Percentiles rank a stretch among this genome's conserved stretches.
These are phyloP conservation scores for Aspergillus nomiae DNA, from an alignment of 2,329 filamentous ascomycete species.

Conservation along the genomic window DNA sequence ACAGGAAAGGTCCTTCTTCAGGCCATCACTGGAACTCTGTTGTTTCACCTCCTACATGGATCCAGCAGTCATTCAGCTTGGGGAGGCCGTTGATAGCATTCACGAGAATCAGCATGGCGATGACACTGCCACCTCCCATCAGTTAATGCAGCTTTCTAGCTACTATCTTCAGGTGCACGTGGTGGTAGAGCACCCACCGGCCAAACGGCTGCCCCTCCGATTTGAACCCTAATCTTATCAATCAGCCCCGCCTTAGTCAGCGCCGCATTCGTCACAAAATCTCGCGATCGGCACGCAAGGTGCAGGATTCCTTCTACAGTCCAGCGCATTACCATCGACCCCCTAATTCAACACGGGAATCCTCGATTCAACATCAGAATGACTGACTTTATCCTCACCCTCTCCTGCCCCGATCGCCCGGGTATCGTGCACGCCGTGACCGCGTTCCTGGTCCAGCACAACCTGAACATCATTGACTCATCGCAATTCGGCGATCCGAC, in stretches of 20 bases:
- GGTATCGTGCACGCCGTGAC: slow-evolving; percentile 86
- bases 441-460: slow-evolving; percentile 70
- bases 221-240: slow-evolving; percentile 19
- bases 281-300: background rate
- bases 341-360: slow-evolving; percentile 27
- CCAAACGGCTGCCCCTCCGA: background rate
- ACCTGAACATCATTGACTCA: slow-evolving; percentile 79
- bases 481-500: slow-evolving; percentile 80
- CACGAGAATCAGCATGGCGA: too few relatives aligned
- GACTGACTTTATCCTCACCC: slow-evolving; percentile 71
- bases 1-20: too few relatives aligned
- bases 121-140: background rate
- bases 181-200: background rate
- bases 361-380: slow-evolving; percentile 28
- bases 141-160: background rate
- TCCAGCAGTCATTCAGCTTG: background rate
- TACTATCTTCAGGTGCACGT: background rate
- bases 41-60: too few relatives aligned
- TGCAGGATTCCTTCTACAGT: background rate
- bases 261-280: slow-evolving; percentile 8
- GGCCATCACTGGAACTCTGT: too few relatives aligned
- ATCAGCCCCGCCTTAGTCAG: slow-evolving; percentile 19
- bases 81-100: background rate
- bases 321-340: background rate
- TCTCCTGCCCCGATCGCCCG: slow-evolving; percentile 81